These are phyloP conservation scores for Pythium aristosporum DNA, from an alignment of 352 stramenopile genomes.

Conservation along the genomic window DNA sequence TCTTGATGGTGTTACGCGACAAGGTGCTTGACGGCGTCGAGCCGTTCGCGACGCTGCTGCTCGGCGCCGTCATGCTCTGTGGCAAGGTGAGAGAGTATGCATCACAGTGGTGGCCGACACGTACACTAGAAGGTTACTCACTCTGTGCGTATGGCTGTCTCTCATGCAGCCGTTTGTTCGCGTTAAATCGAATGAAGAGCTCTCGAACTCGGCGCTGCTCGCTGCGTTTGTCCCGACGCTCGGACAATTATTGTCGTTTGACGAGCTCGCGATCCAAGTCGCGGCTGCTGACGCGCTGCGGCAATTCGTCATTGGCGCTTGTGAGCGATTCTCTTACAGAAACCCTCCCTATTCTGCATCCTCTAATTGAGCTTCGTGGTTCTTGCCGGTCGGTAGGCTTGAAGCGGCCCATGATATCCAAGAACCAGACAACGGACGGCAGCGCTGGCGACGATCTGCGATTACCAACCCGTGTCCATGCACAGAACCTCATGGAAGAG, in stretches of 20 bases:
- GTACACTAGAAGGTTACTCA: neutral
- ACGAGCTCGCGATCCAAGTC: slow-evolving; percentile 60
- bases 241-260: slow-evolving; percentile 55
- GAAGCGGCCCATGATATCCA: slow-evolving; percentile 25
- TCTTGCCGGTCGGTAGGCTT: slow-evolving; percentile 32
- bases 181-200: slow-evolving; percentile 78
- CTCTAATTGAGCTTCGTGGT: neutral
- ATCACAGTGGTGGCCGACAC: neutral
- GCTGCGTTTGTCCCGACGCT: slow-evolving; percentile 50
- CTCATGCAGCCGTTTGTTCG: slow-evolving; percentile 58
- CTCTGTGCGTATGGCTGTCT: neutral
- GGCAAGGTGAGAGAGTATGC: slow-evolving; percentile 35
- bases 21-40: slow-evolving; percentile 48
- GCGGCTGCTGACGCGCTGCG: slow-evolving; percentile 52
- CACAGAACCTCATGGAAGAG: slow-evolving; percentile 68
- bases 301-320: slow-evolving; percentile 59
- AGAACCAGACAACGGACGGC: slow-evolving; percentile 34
- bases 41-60: slow-evolving; percentile 44
- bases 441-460: slow-evolving; percentile 49
- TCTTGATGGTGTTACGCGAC: slow-evolving; percentile 52
- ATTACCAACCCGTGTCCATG: slow-evolving; percentile 55
- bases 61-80: slow-evolving; percentile 41
- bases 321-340: slow-evolving; percentile 28
- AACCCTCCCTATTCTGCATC: neutral
- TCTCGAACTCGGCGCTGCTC: slow-evolving; percentile 55